Percentiles rank a stretch among this genome's conserved stretches.
These are phyloP conservation scores for Penicillium nordicum DNA, from an alignment of 2,329 filamentous ascomycete species.

Conservation along the genomic window DNA sequence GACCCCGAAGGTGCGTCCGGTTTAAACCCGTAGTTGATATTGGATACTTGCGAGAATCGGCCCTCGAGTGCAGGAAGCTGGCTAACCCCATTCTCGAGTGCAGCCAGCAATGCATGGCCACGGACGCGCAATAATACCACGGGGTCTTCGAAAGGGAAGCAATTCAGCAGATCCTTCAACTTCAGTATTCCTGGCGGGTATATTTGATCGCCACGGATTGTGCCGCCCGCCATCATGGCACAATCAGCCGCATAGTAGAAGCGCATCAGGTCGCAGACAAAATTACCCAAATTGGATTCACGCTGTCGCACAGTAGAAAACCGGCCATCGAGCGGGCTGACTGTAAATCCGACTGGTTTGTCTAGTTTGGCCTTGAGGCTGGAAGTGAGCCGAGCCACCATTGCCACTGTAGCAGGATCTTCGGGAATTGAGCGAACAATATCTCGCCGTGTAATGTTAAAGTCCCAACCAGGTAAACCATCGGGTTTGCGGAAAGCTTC, in stretches of 20 bases:
- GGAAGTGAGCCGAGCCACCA: conserved; percentile 67
- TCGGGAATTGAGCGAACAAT: conserved; percentile 65
- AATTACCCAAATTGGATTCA: conserved; percentile 86
- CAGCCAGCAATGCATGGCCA: conserved; percentile 71
- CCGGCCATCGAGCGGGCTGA: conserved; percentile 75
- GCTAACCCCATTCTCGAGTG: conserved; percentile 78
- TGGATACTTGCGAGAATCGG: conserved; percentile 81
- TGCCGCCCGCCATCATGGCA: conserved; percentile 78
- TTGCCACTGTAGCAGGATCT: conserved; percentile 57
- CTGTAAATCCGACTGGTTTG: conserved; percentile 79
- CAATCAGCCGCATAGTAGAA: conserved; percentile 78
- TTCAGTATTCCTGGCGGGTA: conserved; percentile 76
- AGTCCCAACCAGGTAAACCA: conserved; percentile 63
- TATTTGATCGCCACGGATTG: conserved; percentile 82
- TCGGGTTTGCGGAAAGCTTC: conserved; percentile 63
- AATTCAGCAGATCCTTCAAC: conserved; percentile 79
- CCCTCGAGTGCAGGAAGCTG: conserved; percentile 80
- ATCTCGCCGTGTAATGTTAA: conserved; percentile 73
- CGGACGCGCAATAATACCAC: conserved; percentile 71
- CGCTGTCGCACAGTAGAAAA: conserved; percentile 75
- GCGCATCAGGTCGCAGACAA: conserved; percentile 88
- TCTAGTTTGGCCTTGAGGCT: conserved; percentile 73
- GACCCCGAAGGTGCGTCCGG: conserved; percentile 57
- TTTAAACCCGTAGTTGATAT: conserved; percentile 73
- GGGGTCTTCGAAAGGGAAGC: conserved; percentile 90